Percentiles rank a stretch among this genome's conserved stretches.
phyloP scores from a whole-genome alignment of 345 rosid genomes.

The Dipteronia dyeriana region DNA sequence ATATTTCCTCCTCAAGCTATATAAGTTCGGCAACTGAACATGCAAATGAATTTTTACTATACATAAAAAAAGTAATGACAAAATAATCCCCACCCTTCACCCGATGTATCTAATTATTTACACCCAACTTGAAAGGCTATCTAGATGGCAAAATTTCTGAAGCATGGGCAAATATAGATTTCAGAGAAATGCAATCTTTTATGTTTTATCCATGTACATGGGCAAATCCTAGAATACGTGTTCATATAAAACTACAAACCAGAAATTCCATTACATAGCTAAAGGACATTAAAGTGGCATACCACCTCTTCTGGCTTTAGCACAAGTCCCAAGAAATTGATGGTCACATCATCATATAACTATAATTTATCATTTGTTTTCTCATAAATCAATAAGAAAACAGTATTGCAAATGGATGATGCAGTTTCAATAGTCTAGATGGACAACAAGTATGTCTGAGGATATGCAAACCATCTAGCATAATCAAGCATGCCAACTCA shows the following conservation, averaged over 20 bases:
- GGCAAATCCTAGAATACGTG: background rate
- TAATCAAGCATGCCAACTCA: background rate
- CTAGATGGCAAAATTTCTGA: background rate
- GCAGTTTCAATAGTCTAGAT: background rate
- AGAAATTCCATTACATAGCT: background rate
- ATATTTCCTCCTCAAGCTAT: background rate
- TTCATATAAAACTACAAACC: background rate
- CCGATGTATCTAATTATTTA: background rate
- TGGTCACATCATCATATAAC: background rate
- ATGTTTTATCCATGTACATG: background rate
- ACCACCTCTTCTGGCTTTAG: background rate
- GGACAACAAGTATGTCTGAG: background rate
- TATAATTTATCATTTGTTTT: background rate
- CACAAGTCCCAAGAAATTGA: background rate
- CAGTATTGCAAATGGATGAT: background rate
- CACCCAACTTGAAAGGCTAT: background rate
- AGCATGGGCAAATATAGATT: background rate
- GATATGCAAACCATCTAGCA: background rate
- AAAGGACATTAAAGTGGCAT: background rate
- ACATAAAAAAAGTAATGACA: background rate
- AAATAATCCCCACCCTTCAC: background rate
- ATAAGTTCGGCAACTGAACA: background rate
- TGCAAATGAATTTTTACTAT: background rate
- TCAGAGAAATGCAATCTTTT: background rate
- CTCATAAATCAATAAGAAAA: background rate